Conservation (phyloP, 306 rosid species). For the Acacia crassicarpa region DNA sequence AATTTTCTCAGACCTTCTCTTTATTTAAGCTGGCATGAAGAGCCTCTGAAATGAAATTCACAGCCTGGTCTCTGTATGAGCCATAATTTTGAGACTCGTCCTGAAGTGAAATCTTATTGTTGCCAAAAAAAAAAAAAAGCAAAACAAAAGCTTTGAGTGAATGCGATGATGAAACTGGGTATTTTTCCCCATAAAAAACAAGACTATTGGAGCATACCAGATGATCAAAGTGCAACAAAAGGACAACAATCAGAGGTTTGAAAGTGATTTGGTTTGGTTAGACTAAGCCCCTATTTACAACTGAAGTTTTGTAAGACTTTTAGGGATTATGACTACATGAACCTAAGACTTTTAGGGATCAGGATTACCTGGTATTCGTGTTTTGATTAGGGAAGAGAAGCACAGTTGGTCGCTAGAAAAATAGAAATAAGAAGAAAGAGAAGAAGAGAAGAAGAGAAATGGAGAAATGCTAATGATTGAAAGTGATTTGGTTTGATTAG, state of each 20-base stretch:
- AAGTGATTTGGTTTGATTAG: too few species aligned
- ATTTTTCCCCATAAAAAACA: neutral
- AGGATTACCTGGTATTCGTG: too few species aligned
- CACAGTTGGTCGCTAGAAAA: too few species aligned
- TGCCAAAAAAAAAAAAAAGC: neutral
- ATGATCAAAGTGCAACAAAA: conserved; percentile 47
- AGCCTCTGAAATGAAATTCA: conserved; percentile 58
- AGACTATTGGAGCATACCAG: conserved; percentile 41
- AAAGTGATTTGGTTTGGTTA: too few species aligned
- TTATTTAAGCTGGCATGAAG: conserved; percentile 67
- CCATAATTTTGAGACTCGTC: conserved; percentile 52
- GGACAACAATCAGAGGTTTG: conserved; percentile 50
- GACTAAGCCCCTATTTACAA: too few species aligned
- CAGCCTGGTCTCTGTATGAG: conserved; percentile 59
- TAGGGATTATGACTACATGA: too few species aligned
- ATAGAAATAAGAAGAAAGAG: too few species aligned
- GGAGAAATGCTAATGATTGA: too few species aligned
- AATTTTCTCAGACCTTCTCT: conserved; percentile 45
- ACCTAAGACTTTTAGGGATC: too few species aligned
- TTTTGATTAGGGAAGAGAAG: too few species aligned
- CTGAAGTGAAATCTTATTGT: conserved; percentile 38
- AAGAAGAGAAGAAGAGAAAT: too few species aligned
- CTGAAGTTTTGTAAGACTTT: too few species aligned
- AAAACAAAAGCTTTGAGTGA: conserved; percentile 1
- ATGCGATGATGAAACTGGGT: neutral